Conservation (phyloP, 2,329 filamentous ascomycete genomes). For the Penicillium sp. region DNA sequence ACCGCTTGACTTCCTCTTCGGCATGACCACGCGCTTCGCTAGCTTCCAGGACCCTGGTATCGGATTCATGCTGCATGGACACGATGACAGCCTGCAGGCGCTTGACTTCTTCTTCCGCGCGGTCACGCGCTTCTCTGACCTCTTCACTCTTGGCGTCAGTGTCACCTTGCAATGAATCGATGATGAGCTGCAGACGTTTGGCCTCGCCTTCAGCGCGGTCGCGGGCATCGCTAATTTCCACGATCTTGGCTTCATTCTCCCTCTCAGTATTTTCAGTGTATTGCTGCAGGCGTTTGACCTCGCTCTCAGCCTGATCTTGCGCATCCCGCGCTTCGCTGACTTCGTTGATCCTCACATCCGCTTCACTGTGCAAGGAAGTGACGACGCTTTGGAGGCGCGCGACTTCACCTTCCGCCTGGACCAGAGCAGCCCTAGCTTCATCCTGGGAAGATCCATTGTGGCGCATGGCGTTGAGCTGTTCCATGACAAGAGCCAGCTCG, state of each 20-base stretch:
- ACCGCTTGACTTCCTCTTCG: constrained; percentile 15
- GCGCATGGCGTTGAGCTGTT: constrained; percentile 44
- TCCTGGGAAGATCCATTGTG: constrained; percentile 37
- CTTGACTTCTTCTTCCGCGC: constrained; percentile 5
- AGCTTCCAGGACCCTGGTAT: neutral
- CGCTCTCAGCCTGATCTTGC: constrained; percentile 19
- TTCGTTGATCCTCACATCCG: constrained; percentile 26
- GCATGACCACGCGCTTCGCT: constrained; percentile 14
- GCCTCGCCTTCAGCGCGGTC: constrained; percentile 26
- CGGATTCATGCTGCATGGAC: neutral
- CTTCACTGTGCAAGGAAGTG: constrained; percentile 40
- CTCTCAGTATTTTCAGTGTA: constrained; percentile 49
- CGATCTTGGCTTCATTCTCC: constrained; percentile 13
- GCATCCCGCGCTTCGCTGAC: constrained; percentile 23
- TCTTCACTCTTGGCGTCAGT: neutral
- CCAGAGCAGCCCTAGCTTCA: constrained; percentile 30
- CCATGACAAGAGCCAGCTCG: constrained; percentile 42
- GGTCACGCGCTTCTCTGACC: neutral
- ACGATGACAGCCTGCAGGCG: neutral
- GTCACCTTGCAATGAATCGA: neutral
- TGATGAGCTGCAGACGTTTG: constrained; percentile 24
- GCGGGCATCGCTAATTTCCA: constrained; percentile 19
- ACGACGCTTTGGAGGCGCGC: constrained; percentile 51
- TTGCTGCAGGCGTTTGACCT: constrained; percentile 37
- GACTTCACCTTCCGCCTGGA: constrained; percentile 32